Evolutionary conservation across 2,329 filamentous ascomycete species (phyloP).

Genomic region (Fusarium sp.): DNA sequence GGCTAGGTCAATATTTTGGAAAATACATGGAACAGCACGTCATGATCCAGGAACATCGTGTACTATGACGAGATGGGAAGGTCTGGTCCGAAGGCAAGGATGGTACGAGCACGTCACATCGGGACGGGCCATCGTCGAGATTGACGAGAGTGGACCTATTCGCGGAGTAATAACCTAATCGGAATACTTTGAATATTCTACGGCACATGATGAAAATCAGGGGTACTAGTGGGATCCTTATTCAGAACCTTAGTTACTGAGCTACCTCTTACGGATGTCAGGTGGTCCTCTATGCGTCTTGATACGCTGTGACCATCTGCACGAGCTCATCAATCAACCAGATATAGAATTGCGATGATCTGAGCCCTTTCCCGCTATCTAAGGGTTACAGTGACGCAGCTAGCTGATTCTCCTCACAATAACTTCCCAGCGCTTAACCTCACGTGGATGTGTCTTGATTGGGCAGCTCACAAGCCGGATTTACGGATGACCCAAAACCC

Average conservation of each 20-base stretch:
- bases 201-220: background rate
- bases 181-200: background rate
- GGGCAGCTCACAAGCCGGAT: background rate
- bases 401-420: background rate
- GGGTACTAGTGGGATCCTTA: background rate
- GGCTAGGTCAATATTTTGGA: background rate
- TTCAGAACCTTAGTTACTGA: background rate
- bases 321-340: background rate
- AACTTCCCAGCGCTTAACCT: background rate
- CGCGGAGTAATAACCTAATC: conserved; percentile 14
- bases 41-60: background rate
- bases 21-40: background rate
- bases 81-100: conserved; percentile 10
- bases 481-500: background rate
- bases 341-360: background rate
- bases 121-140: conserved; percentile 23
- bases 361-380: background rate
- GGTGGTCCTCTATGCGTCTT: background rate
- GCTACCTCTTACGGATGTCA: background rate
- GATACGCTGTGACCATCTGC: background rate
- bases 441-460: background rate
- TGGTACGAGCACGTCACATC: conserved; percentile 16
- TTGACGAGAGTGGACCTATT: background rate
- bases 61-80: conserved; percentile 26
- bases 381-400: background rate